Conservation (phyloP, 306 rosid genomes). For the Luffa acutangula region DNA sequence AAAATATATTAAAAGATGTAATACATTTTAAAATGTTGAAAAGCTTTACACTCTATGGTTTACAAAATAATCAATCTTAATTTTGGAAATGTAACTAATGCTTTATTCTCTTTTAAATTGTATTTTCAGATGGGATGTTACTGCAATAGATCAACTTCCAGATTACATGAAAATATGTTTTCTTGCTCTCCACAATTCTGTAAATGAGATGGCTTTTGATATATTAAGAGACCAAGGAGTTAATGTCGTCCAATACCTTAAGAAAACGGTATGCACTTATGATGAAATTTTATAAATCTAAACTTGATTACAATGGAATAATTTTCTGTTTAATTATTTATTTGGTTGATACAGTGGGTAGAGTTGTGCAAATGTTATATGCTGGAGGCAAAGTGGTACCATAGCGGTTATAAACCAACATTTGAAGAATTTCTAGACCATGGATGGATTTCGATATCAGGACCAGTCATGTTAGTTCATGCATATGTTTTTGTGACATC, state of each 20-base stretch:
- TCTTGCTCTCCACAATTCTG: background rate
- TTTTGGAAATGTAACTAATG: background rate
- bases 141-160: background rate
- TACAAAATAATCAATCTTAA: too few relatives aligned
- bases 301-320: too few relatives aligned
- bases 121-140: conserved; percentile 7
- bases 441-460: background rate
- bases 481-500: background rate
- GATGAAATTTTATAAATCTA: too few relatives aligned
- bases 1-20: too few relatives aligned
- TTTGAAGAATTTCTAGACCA: background rate
- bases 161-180: background rate
- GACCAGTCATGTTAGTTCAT: background rate
- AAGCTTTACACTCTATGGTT: too few relatives aligned
- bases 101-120: background rate
- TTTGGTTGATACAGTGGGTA: background rate
- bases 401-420: background rate
- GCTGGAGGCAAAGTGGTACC: background rate
- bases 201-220: conserved; percentile 9
- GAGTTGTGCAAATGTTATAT: background rate
- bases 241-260: background rate
- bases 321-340: too few relatives aligned
- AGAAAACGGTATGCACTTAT: background rate
- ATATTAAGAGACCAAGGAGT: background rate
- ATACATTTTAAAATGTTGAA: too few relatives aligned